A percentile compares a stretch with the other conserved stretches of the same genome.
Conservation (phyloP, 2,329 filamentous ascomycete genomes). For the Akanthomyces uredinophilus region DNA sequence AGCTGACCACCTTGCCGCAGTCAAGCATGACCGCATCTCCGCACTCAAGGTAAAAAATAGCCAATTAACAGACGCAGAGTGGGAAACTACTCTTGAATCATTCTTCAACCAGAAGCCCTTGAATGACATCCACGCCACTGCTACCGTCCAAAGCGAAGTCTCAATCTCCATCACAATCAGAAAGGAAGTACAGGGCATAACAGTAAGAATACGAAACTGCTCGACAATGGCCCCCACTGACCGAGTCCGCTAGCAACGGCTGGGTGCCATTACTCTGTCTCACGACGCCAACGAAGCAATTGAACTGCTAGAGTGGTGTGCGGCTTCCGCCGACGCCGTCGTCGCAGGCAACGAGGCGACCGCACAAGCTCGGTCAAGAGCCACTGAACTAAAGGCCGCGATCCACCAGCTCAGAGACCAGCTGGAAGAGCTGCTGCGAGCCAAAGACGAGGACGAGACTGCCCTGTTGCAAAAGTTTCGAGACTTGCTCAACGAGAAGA, state of each 20-base stretch:
- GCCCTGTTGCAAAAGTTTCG: constrained; percentile 65
- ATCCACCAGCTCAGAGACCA: constrained; percentile 56
- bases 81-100: constrained; percentile 56
- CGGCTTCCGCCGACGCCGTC: constrained; percentile 47
- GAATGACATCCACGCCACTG: constrained; percentile 54
- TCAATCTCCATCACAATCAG: constrained; percentile 58
- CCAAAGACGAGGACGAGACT: constrained; percentile 63
- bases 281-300: constrained; percentile 54
- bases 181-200: constrained; percentile 63
- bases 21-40: constrained; percentile 52
- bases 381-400: constrained; percentile 46
- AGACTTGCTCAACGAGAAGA: constrained; percentile 70
- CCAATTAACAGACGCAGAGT: constrained; percentile 57
- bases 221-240: neutral
- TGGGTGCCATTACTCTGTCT: constrained; percentile 59
- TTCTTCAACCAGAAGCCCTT: constrained; percentile 49
- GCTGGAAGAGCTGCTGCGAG: constrained; percentile 59
- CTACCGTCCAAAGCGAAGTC: constrained; percentile 48
- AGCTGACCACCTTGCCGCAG: constrained; percentile 29
- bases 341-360: constrained; percentile 40
- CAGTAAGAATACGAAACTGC: constrained; percentile 38
- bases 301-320: constrained; percentile 67
- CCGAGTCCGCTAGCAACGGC: constrained; percentile 49
- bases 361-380: constrained; percentile 36
- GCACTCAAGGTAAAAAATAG: constrained; percentile 50